Evolutionary conservation across 257 asterid genomes (phyloP).

Genomic region (Scutellaria minor): DNA sequence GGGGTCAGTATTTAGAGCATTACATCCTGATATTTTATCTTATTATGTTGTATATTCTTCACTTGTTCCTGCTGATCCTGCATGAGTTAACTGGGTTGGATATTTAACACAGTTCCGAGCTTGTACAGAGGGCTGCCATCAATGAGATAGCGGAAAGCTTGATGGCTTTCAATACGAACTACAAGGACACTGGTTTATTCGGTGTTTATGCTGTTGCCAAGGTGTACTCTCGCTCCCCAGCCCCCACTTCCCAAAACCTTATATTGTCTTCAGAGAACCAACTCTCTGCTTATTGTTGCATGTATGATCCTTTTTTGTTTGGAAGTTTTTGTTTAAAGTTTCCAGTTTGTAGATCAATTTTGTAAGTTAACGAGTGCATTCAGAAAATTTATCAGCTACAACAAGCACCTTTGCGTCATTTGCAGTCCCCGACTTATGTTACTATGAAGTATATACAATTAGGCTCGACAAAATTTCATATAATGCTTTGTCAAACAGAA

Average conservation of each 20-base stretch:
- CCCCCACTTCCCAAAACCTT: no score
- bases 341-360: neutral
- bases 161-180: conserved; percentile 91
- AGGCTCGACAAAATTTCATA: neutral
- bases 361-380: neutral
- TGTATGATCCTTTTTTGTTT: neutral
- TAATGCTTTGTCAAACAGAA: no score
- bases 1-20: conserved; percentile 59
- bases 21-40: neutral
- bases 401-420: no score
- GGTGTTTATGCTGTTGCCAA: conserved; percentile 91
- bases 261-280: neutral
- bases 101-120: conserved; percentile 60
- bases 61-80: neutral
- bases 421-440: no score
- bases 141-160: conserved; percentile 83
- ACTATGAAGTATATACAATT: neutral
- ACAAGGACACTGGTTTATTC: conserved; percentile 88
- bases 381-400: neutral
- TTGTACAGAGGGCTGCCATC: conserved; percentile 73
- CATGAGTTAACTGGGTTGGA: conserved; percentile 35
- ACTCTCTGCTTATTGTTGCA: neutral
- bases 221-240: conserved; percentile 41
- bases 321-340: neutral
- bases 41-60: neutral